phyloP scores from a whole-genome alignment of 805 yeast species.

The Cyberlindnera nakhonratchasimensis region DNA sequence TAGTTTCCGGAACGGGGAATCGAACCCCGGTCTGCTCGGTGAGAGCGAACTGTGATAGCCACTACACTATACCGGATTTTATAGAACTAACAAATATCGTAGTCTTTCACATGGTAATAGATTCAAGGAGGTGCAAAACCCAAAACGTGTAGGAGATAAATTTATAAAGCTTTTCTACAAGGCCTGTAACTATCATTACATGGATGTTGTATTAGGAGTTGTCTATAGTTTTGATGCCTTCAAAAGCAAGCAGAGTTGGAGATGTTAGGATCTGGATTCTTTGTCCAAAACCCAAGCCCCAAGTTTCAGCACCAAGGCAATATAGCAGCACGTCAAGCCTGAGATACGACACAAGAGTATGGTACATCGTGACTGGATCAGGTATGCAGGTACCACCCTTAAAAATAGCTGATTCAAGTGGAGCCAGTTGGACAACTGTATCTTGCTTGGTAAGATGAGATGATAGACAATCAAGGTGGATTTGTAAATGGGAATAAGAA shows the following conservation, averaged over 20 bases:
- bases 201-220: background rate
- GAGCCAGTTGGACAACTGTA: background rate
- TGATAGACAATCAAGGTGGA: background rate
- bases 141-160: too few relatives aligned
- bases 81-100: background rate
- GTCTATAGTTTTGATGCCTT: too few relatives aligned
- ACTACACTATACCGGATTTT: constrained; percentile 32
- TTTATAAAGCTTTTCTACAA: too few relatives aligned
- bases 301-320: background rate
- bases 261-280: too few relatives aligned
- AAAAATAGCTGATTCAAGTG: background rate
- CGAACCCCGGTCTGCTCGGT: constrained; percentile 34
- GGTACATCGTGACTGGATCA: background rate
- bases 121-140: too few relatives aligned
- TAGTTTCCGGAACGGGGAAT: constrained; percentile 32
- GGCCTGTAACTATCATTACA: background rate
- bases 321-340: background rate
- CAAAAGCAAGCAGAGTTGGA: too few relatives aligned
- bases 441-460: background rate
- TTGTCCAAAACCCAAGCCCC: too few relatives aligned
- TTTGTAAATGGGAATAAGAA: background rate
- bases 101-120: background rate
- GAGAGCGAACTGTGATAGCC: constrained; percentile 34
- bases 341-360: background rate
- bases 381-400: background rate